Base-by-base conservation (phyloP, 2,329 filamentous ascomycete species). In the Penicillium crustosum region DNA sequence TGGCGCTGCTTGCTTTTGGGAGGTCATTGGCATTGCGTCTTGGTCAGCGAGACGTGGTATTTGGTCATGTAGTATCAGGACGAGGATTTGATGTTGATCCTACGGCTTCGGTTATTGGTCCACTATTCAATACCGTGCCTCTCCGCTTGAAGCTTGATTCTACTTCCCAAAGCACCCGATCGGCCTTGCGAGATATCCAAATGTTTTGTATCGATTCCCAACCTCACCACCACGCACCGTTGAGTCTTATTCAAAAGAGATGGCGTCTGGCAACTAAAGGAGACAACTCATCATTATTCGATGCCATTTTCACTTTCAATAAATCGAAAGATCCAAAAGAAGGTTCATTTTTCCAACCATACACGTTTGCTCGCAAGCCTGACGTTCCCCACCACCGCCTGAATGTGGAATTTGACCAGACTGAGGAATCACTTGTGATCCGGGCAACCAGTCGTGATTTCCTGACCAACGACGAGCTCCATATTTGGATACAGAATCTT, bases 391-490 rank as follows among this genome's bases (percentile, higher is more conserved):
- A 55, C 15, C 39, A 55, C 43, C 25, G 33, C n/a, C 13, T 55
- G n/a, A 55, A 55, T 49, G 52, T 55, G 35, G 52, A 55, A 23
- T 55, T 55, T 13, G 52, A 55, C 17, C 52, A 48, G 10, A 48
- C 52, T 31, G 23, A 21, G 25, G 44, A 55, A 17, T 35, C n/a
- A 7, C 52, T 55, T n/a, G 35, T 47, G 17, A 48, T 55, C 17
- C 52, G 52, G 3, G 44, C 35, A 29, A 31, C 47, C 17, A 48
- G 31, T 27, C 43, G n/a, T 15, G 43, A 55, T 35, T 31, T 48
- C 15, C 35, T 55, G 31, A 48, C 17, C n/a, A 23, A 55, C 9
- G 13, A 29, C 6, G n/a, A 41, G n/a, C 52, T 55, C 4, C 31
- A 43, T 5, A 17, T 13, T 31, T 55, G 43, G 43, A 23, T 48